Conservation (phyloP, 129 eudicot species). For the Pittosporum tobira region DNA sequence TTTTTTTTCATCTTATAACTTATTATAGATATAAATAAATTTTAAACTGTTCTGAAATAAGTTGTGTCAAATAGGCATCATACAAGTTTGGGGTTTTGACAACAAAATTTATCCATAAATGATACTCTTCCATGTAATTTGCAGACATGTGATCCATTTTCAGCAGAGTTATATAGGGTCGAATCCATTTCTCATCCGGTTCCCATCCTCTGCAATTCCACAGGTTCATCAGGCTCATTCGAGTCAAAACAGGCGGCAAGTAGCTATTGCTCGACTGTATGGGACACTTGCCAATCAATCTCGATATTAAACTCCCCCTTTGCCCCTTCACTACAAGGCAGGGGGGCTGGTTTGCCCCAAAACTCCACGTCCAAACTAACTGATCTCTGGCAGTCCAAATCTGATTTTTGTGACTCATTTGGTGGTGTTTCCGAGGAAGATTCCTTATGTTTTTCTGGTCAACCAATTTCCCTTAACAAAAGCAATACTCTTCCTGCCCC, state of each 20-base stretch:
- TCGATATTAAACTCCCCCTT: slow-evolving; percentile 62
- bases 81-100: too few relatives aligned
- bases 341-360: slow-evolving; percentile 34
- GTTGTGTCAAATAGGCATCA: too few relatives aligned
- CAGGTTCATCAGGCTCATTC: slow-evolving; percentile 30
- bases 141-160: slow-evolving; percentile 81
- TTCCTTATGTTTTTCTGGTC: slow-evolving; percentile 51
- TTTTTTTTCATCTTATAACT: too few relatives aligned
- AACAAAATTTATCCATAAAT: too few relatives aligned
- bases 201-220: slow-evolving; percentile 68
- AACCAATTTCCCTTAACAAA: slow-evolving; percentile 37
- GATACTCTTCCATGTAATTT: slow-evolving; percentile 13
- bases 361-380: slow-evolving; percentile 55
- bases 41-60: too few relatives aligned
- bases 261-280: slow-evolving; percentile 55
- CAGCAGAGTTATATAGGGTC: slow-evolving; percentile 51
- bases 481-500: slow-evolving; percentile 35
- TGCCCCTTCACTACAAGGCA: slow-evolving; percentile 64
- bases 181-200: slow-evolving; percentile 41
- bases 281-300: slow-evolving; percentile 57
- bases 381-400: slow-evolving; percentile 71
- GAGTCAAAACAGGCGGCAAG: slow-evolving; percentile 19
- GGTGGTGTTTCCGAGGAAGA: slow-evolving; percentile 39
- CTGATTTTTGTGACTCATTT: slow-evolving; percentile 57
- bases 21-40: too few relatives aligned